Base-by-base conservation (phyloP, 1,284 basidiomycete genomes). In the Pseudozyma pruni region DNA sequence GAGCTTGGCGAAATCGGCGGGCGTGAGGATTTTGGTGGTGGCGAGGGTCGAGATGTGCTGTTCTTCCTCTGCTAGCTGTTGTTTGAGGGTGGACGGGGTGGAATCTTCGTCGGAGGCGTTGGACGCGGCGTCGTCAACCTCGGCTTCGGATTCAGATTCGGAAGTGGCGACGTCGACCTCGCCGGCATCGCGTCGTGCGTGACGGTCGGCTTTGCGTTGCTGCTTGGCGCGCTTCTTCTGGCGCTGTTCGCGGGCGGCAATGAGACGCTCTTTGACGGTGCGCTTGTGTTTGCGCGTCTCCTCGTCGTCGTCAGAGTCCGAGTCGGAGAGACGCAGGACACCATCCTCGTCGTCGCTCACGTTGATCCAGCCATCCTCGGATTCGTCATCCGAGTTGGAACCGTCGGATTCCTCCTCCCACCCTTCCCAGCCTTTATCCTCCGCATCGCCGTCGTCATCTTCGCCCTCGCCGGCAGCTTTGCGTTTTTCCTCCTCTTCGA, bases 1-100 rank as follows among this genome's bases (percentile, higher is more conserved):
- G 54, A 98, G 87, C 47, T 97, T 85, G 0, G 92, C 92, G 83
- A 98, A 98, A 84, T 99, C 95, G 25, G 94, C 94, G 0, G 96
- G 96, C 0, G 96, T 98, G 32, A 98, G 88, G 78, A 99, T 98
- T 85, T 92, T 93, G 25, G 90, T 91, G 1, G 90, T 92, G 5
- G 91, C 91, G 16, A 84, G 76, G 35, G 70, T 74, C 8, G 81
- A 80, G 43, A 81, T 67, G 37, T 54, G 42, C 1, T 64, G 46
- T 37, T 67, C 69, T 38, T 67, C 58, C 4, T 47, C 59, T 4
- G 50, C 56, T 2, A 63, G 44, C n/a, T 71, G 53, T 16, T 44
- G 22, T 22, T 41, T 52, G 22, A 62, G 44, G 14, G 13, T 32
- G 9, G 49, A 37, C 0, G 55, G 54, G 8, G 60, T 41, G 54